These are phyloP conservation scores for Rhodocollybia butyracea DNA, from an alignment of 768 basidiomycete genomes.

Conservation along the genomic window DNA sequence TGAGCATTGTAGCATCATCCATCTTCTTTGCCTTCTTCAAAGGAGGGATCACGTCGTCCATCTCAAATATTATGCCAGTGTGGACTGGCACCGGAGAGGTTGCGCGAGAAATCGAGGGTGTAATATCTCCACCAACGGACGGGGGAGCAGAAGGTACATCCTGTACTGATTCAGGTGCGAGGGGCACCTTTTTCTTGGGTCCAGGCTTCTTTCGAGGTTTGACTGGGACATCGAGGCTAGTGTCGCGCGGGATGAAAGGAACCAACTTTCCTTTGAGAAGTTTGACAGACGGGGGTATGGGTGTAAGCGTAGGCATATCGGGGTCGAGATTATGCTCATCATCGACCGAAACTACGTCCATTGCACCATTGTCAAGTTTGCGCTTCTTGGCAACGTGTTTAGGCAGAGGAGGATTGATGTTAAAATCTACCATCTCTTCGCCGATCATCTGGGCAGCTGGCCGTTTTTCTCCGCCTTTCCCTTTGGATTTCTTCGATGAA, in stretches of 20 bases:
- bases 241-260: conserved; percentile 38
- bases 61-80: conserved; percentile 65
- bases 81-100: conserved; percentile 59
- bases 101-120: conserved; percentile 68
- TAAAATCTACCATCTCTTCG: conserved; percentile 58
- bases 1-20: conserved; percentile 67
- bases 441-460: conserved; percentile 45
- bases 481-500: conserved; percentile 37
- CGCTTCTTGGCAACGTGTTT: conserved; percentile 59
- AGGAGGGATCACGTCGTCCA: conserved; percentile 67
- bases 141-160: conserved; percentile 49
- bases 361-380: conserved; percentile 46
- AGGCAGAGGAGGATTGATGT: conserved; percentile 32
- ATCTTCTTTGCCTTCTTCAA: conserved; percentile 76
- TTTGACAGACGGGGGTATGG: conserved; percentile 1
- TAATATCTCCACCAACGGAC: conserved; percentile 64
- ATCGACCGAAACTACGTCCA: conserved; percentile 39
- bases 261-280: conserved; percentile 1
- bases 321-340: conserved; percentile 41
- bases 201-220: conserved; percentile 54
- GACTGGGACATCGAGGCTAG: conserved; percentile 56
- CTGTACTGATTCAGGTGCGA: conserved; percentile 50
- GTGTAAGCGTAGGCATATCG: conserved; percentile 20
- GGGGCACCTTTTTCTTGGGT: conserved; percentile 54
- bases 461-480: conserved; percentile 45